These are phyloP conservation scores for Diutina pseudorugosa DNA, from an alignment of 1,139 yeast genomes.

Conservation along the genomic window DNA sequence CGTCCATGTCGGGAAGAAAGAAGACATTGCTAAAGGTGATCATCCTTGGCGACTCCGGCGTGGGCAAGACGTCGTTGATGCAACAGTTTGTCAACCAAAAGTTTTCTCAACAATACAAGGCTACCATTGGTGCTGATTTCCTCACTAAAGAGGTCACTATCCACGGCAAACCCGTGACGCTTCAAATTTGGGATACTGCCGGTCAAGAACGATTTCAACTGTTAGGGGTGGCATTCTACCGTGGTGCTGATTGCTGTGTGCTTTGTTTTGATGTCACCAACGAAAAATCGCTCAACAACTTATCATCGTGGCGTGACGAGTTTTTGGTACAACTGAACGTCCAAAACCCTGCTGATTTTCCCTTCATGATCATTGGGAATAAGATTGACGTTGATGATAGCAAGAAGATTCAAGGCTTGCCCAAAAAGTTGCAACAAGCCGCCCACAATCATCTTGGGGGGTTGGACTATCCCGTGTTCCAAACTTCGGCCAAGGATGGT, in stretches of 20 bases:
- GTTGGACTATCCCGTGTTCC: constrained; percentile 76
- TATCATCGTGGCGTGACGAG: constrained; percentile 92
- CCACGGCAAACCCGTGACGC: constrained; percentile 69
- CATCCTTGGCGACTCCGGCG: constrained; percentile 94
- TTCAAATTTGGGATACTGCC: constrained; percentile 98
- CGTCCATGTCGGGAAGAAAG: constrained; percentile 66
- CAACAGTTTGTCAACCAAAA: constrained; percentile 94
- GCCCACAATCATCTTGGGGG: constrained; percentile 71
- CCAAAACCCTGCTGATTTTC: constrained; percentile 87
- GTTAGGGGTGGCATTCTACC: constrained; percentile 90
- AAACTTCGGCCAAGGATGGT: constrained; percentile 89
- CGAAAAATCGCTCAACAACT: constrained; percentile 80
- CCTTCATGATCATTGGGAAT: constrained; percentile 89
- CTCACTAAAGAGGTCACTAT: constrained; percentile 60
- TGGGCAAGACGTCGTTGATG: constrained; percentile 93
- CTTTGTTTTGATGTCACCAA: constrained; percentile 91
- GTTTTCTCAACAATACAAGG: constrained; percentile 92
- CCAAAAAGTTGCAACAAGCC: constrained; percentile 76
- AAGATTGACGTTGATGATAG: constrained; percentile 91
- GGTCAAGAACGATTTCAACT: constrained; percentile 98
- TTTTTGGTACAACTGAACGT: constrained; percentile 89
- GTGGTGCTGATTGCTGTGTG: constrained; percentile 98
- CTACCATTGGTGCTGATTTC: constrained; percentile 69
- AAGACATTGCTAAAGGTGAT: constrained; percentile 89
- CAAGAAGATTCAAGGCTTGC: constrained; percentile 64